A percentile compares a stretch with the other conserved stretches of the same genome.
phyloP scores from a whole-genome alignment of 192 early-diverging fungal species.

The Gryganskiella cystojenkinii region DNA sequence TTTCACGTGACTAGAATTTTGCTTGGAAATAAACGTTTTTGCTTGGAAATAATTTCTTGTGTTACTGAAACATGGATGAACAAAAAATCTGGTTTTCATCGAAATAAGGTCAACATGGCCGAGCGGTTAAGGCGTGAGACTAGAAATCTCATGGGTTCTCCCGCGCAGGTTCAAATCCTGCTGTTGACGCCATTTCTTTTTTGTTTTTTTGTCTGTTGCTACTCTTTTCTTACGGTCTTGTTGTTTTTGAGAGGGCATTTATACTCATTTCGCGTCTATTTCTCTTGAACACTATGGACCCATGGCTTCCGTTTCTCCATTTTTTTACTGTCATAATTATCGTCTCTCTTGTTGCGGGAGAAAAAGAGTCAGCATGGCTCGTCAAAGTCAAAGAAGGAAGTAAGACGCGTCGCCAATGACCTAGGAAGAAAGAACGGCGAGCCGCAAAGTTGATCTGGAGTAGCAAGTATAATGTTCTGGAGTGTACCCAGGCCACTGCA shows the following conservation, averaged over 20 bases:
- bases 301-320: no score
- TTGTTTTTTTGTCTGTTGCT: background rate
- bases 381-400: no score
- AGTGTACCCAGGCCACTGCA: no score
- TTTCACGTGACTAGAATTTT: background rate
- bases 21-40: no score
- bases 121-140: constrained; percentile 64
- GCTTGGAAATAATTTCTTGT: background rate
- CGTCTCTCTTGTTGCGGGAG: no score
- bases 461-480: no score
- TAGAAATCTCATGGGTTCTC: constrained; percentile 64
- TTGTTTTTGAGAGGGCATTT: background rate
- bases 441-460: no score
- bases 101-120: constrained; percentile 45
- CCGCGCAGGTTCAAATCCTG: constrained; percentile 70
- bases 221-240: constrained; percentile 5
- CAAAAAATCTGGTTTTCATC: background rate
- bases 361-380: no score
- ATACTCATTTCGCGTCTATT: background rate
- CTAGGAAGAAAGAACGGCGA: no score
- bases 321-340: no score
- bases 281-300: no score
- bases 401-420: no score
- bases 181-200: constrained; percentile 55
- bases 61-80: background rate